These are phyloP conservation scores for Leavenworthia alabamica DNA, from an alignment of 345 rosid genomes.

Conservation along the genomic window DNA sequence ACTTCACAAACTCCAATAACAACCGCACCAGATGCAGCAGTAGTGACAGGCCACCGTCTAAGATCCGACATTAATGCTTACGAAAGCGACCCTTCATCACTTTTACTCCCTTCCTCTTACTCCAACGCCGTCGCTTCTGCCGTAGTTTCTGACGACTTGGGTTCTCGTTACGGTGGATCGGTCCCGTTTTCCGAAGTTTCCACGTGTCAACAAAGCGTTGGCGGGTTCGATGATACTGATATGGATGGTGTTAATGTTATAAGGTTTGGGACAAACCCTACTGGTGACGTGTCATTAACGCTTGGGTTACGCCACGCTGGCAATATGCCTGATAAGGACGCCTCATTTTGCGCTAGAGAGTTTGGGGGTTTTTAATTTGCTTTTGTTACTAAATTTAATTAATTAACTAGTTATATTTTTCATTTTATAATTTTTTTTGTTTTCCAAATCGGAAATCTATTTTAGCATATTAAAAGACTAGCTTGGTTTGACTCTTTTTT, in stretches of 20 bases:
- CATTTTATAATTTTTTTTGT: neutral
- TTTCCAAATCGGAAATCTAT: neutral
- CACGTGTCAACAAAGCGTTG: slow-evolving; percentile 27
- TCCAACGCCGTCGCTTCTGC: slow-evolving; percentile 16
- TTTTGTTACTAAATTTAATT: slow-evolving; percentile 1
- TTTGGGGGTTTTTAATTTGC: slow-evolving; percentile 53
- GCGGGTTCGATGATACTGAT: slow-evolving; percentile 32
- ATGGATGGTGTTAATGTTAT: slow-evolving; percentile 43
- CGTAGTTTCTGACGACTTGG: slow-evolving; percentile 9
- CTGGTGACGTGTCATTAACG: slow-evolving; percentile 88
- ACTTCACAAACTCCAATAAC: slow-evolving; percentile 33
- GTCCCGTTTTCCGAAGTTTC: slow-evolving; percentile 15
- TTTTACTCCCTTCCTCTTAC: slow-evolving; percentile 14
- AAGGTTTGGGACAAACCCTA: slow-evolving; percentile 65
- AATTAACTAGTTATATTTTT: neutral
- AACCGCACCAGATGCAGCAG: slow-evolving; percentile 14
- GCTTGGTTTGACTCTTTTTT: neutral
- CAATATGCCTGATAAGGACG: slow-evolving; percentile 54
- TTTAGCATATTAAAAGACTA: neutral
- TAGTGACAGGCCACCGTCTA: slow-evolving; percentile 36
- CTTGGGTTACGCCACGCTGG: slow-evolving; percentile 92
- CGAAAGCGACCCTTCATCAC: slow-evolving; percentile 67
- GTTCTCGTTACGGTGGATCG: slow-evolving; percentile 24
- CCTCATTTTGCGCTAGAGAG: slow-evolving; percentile 67
- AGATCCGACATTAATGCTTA: slow-evolving; percentile 54